Evolutionary conservation across 73 alveolate genomes (phyloP), one percentile per base, ranked within the genome.

Genomic region (Paraurostyla sp.): DNA sequence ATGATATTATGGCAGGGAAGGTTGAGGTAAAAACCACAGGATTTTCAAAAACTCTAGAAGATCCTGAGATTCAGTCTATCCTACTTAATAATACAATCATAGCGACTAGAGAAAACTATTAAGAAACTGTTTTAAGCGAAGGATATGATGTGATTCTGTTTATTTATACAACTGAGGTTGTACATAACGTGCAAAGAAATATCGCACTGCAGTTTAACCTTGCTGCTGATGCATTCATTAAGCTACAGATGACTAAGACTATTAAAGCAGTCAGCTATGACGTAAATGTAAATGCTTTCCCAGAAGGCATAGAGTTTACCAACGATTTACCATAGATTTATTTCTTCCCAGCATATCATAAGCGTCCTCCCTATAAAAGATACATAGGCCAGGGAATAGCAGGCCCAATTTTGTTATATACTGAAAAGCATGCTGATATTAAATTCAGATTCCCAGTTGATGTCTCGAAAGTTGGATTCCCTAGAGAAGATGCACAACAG

Each of bases 281-380:
- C 36, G 62, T 86, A 22, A 49, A 86, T 36, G 89, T 27, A 16
- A 75, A 86, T 43, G 57, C 89, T 13, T 51, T 86, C 81, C 93
- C 93, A 4, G 84, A 43, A n/a, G 89, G 73, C 22, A 75, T 86
- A 20, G 89, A 71, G 7, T 86, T 40, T 50, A 76, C 93, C 60
- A 63, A 45, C 13, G 89, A 86, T 46, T 23, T 86, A 9, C 93
- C 93, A 15, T 69, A 86, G 32, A 51, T 86, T 29, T 46, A 69
- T 13, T 73, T 86, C 71, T 49, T 50, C 62, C 93, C 93, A 23
- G 93, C 93, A 3, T 86, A 46, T 40, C 50, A 86, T 40, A 86
- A 86, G 58, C 48, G 45, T 30, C 84, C 89, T 22, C 93, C 93
- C 15, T 86, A 13, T 38, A 73, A 85, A n/a, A 48, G 33, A 56